phyloP scores from a whole-genome alignment of 805 yeast species.

The Lachancea quebecensis region DNA sequence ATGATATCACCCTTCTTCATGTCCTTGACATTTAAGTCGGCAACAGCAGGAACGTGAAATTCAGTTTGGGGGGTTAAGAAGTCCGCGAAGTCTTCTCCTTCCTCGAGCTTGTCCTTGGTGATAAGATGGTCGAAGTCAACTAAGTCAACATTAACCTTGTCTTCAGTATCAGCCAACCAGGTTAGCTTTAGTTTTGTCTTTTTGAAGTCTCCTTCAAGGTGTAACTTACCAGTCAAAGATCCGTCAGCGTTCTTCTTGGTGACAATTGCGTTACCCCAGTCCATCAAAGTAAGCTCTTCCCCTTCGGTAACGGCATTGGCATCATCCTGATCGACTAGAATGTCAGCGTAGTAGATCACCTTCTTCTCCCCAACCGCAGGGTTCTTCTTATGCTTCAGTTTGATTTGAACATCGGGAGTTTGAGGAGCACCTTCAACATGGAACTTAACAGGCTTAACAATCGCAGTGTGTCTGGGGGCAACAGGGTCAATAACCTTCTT shows the following conservation, averaged over 20 bases:
- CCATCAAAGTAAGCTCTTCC: slow-evolving; percentile 97
- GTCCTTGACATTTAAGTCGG: slow-evolving; percentile 68
- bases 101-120: slow-evolving; percentile 91
- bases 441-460: slow-evolving; percentile 66
- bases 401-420: slow-evolving; percentile 55
- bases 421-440: slow-evolving; percentile 61
- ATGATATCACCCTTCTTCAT: slow-evolving; percentile 82
- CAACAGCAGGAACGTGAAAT: slow-evolving; percentile 70
- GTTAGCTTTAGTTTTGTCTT: slow-evolving; percentile 92
- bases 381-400: slow-evolving; percentile 93
- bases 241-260: slow-evolving; percentile 61
- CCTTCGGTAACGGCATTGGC: slow-evolving; percentile 66
- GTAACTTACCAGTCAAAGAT: slow-evolving; percentile 67
- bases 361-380: slow-evolving; percentile 81
- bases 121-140: slow-evolving; percentile 92
- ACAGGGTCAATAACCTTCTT: slow-evolving; percentile 95
- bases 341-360: slow-evolving; percentile 56
- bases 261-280: slow-evolving; percentile 93
- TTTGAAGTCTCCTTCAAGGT: slow-evolving; percentile 94
- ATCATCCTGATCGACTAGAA: slow-evolving; percentile 82
- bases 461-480: slow-evolving; percentile 92
- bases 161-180: slow-evolving; percentile 83
- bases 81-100: slow-evolving; percentile 88
- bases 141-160: slow-evolving; percentile 65
- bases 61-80: slow-evolving; percentile 83